Evolutionary conservation across 148 eudicot species (phyloP).

Genomic region (Rhododendron henanense): DNA sequence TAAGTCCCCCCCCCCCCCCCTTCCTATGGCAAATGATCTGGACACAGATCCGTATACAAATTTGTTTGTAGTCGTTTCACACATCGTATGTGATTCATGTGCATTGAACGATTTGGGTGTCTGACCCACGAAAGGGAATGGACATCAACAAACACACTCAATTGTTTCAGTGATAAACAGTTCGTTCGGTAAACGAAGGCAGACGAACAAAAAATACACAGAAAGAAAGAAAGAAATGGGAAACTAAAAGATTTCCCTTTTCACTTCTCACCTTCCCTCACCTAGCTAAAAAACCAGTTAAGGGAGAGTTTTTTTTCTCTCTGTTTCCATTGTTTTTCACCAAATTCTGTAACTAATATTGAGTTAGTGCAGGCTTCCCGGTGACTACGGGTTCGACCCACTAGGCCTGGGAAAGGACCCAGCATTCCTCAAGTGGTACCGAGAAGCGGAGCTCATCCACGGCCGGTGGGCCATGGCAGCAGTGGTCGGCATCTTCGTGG

Average conservation of each 20-base stretch:
- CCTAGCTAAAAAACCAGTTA: neutral
- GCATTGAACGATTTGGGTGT: neutral
- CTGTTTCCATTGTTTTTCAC: neutral
- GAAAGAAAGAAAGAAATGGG: neutral
- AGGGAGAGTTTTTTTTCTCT: neutral
- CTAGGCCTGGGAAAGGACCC: constrained; percentile 97
- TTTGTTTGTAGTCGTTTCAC: neutral
- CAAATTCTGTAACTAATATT: neutral
- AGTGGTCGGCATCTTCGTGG: constrained; percentile 88
- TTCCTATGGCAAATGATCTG: neutral
- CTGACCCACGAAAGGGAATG: neutral
- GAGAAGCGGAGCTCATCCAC: constrained; percentile 97
- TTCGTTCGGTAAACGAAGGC: neutral
- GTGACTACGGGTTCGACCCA: constrained; percentile 96
- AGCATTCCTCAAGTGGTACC: constrained; percentile 93
- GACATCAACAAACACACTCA: neutral
- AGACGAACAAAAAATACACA: neutral
- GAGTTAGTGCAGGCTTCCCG: constrained; percentile 64
- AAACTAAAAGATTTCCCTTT: neutral
- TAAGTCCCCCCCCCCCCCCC: constrained; percentile 31
- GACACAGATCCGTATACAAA: neutral
- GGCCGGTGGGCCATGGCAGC: constrained; percentile 99
- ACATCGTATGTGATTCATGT: neutral
- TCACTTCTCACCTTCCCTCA: neutral
- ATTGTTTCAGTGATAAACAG: neutral